These are phyloP conservation scores for Bolboschoenoplectus hybrid DNA, from an alignment of 202 grass and related monocot species.

Conservation along the genomic window DNA sequence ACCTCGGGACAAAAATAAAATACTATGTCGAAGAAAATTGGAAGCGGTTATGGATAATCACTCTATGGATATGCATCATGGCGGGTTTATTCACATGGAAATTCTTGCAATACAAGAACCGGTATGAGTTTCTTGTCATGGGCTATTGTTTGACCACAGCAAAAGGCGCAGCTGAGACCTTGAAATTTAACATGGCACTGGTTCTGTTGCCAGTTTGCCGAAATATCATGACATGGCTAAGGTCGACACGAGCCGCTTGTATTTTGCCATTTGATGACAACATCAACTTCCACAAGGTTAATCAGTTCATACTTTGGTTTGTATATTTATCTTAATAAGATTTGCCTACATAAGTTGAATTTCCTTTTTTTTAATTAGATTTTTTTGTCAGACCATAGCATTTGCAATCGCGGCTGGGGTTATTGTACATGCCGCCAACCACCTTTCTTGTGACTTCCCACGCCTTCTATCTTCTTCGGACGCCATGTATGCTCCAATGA, in stretches of 20 bases:
- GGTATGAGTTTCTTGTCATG: constrained; percentile 84
- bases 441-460: constrained; percentile 93
- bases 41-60: constrained; percentile 89
- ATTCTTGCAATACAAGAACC: constrained; percentile 76
- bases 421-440: constrained; percentile 87
- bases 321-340: constrained; percentile 5
- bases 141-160: constrained; percentile 90
- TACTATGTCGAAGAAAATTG: constrained; percentile 97
- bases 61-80: constrained; percentile 85
- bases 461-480: constrained; percentile 62
- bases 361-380: constrained; percentile 23
- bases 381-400: constrained; percentile 74
- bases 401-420: constrained; percentile 84
- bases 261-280: constrained; percentile 93
- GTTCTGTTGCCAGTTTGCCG: constrained; percentile 92
- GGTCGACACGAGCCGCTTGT: constrained; percentile 67
- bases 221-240: constrained; percentile 92
- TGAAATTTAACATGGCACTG: constrained; percentile 98
- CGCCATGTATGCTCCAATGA: constrained; percentile 65
- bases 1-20: constrained; percentile 58
- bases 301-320: constrained; percentile 34
- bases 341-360: constrained; percentile 16
- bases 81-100: constrained; percentile 87
- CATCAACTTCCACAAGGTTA: constrained; percentile 99
- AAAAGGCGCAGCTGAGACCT: constrained; percentile 92